These are phyloP conservation scores for Pholiota microspora DNA, from an alignment of 768 basidiomycete species.

Conservation along the genomic window DNA sequence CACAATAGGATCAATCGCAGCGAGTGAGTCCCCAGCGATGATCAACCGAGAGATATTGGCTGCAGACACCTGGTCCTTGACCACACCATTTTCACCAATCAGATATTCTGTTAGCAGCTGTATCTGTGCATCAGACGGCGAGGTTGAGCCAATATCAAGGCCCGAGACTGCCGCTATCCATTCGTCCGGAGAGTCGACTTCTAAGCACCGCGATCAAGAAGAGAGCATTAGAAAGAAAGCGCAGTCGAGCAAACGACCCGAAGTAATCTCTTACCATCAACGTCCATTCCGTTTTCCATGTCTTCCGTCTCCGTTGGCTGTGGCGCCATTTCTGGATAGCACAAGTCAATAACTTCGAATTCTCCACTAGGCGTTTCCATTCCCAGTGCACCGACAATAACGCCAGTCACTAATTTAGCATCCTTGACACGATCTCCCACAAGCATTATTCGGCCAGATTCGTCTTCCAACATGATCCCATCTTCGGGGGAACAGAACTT, in stretches of 20 bases:
- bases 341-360: conserved; percentile 90
- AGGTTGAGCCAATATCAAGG: conserved; percentile 68
- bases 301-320: conserved; percentile 37
- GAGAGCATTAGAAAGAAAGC: conserved; percentile 3
- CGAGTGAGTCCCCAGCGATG: conserved; percentile 87
- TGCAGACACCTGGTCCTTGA: conserved; percentile 60
- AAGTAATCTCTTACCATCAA: conserved; percentile 52
- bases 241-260: conserved; percentile 3
- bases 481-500: conserved; percentile 83
- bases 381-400: conserved; percentile 87
- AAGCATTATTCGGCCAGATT: conserved; percentile 87
- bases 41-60: conserved; percentile 81
- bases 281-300: conserved; percentile 54
- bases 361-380: conserved; percentile 88
- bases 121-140: conserved; percentile 65
- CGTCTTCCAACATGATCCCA: conserved; percentile 89
- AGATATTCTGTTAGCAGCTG: conserved; percentile 92
- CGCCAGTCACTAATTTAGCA: conserved; percentile 80
- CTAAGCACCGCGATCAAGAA: conserved; percentile 6
- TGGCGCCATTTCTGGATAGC: conserved; percentile 80
- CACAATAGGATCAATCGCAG: conserved; percentile 37
- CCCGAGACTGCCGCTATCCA: conserved; percentile 91
- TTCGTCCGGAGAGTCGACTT: conserved; percentile 41
- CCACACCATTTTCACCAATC: conserved; percentile 76
- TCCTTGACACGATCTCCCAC: conserved; percentile 70